These are phyloP conservation scores for Tylopilus plumbeoviolaceoides DNA, from an alignment of 768 basidiomycete species.

Conservation along the genomic window DNA sequence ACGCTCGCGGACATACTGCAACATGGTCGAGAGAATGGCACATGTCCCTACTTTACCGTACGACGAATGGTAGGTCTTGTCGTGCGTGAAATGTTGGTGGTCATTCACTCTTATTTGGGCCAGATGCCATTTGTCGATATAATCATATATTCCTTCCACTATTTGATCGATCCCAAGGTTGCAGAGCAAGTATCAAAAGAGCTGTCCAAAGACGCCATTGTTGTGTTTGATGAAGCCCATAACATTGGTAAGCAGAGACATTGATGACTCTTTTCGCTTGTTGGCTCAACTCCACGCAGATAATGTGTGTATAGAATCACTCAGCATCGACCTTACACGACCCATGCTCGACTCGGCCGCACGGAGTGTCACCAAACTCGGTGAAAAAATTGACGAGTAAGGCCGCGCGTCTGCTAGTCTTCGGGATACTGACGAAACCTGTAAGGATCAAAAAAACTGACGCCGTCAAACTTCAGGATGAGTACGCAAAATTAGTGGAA, in stretches of 20 bases:
- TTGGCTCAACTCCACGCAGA: slow-evolving; percentile 42
- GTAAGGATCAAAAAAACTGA: slow-evolving; percentile 89
- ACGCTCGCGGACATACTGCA: slow-evolving; percentile 91
- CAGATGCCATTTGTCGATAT: slow-evolving; percentile 95
- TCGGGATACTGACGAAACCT: slow-evolving; percentile 3
- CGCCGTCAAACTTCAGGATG: slow-evolving; percentile 90
- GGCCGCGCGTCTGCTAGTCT: slow-evolving; percentile 24
- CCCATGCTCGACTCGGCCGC: slow-evolving; percentile 97
- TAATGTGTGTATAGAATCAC: slow-evolving; percentile 97
- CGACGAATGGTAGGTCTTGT: slow-evolving; percentile 79
- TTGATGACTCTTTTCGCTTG: neutral
- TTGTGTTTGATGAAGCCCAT: slow-evolving; percentile 99
- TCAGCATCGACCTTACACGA: slow-evolving; percentile 94
- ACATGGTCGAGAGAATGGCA: slow-evolving; percentile 77
- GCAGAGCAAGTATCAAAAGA: slow-evolving; percentile 99
- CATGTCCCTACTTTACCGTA: slow-evolving; percentile 95
- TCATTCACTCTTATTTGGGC: neutral
- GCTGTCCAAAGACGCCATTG: slow-evolving; percentile 95
- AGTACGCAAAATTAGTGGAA: slow-evolving; percentile 93
- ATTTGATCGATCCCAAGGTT: slow-evolving; percentile 96
- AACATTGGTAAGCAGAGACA: slow-evolving; percentile 73
- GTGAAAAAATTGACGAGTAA: slow-evolving; percentile 95
- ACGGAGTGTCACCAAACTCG: slow-evolving; percentile 79
- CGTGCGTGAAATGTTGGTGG: neutral
- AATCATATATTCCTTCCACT: slow-evolving; percentile 99